These are phyloP conservation scores for Pyrus hybrid DNA, from an alignment of 331 rosid genomes.

Conservation along the genomic window DNA sequence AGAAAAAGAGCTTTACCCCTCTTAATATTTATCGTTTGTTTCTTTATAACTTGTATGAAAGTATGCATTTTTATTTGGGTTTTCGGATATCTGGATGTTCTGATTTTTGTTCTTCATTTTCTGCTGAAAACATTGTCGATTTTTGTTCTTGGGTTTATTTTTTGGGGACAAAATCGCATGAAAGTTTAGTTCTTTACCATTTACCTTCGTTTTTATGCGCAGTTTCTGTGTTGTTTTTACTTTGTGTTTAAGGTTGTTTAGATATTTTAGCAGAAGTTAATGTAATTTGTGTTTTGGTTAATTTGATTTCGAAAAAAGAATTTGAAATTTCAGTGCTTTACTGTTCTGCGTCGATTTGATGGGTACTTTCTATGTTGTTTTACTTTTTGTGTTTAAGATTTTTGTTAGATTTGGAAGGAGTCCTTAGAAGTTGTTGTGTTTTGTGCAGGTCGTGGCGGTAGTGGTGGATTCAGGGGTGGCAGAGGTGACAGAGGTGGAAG, in stretches of 20 bases:
- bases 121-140: background rate
- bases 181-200: background rate
- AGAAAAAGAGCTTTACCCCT: too few species aligned
- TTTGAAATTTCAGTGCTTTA: background rate
- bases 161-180: too few species aligned
- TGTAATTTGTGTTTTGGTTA: background rate
- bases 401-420: too few species aligned
- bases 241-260: background rate
- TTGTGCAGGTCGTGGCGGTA: slow-evolving; percentile 33
- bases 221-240: too few species aligned
- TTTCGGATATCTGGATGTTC: too few species aligned
- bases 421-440: background rate
- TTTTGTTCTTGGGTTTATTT: background rate
- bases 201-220: too few species aligned
- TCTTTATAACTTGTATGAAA: too few species aligned
- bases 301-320: background rate
- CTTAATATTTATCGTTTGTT: background rate
- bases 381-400: background rate
- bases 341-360: background rate
- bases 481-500: slow-evolving; percentile 27
- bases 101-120: background rate
- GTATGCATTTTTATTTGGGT: background rate
- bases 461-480: slow-evolving; percentile 30
- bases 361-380: background rate
- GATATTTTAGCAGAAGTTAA: background rate